phyloP scores from a whole-genome alignment of 805 yeast genomes.

The Starmerella roubikii region DNA sequence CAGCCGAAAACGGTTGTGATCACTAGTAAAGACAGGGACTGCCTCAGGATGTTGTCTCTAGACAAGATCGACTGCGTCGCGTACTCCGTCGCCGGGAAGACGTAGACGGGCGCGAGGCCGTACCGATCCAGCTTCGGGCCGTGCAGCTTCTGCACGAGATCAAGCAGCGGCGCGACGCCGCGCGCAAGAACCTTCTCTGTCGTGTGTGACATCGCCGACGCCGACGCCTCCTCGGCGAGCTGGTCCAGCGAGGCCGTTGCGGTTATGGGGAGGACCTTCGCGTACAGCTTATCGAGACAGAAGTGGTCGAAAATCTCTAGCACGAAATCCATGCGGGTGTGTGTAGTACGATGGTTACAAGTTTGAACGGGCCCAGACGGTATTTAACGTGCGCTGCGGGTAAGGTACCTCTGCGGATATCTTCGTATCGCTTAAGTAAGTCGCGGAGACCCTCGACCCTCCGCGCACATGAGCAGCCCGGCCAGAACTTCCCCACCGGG shows the following conservation, averaged over 20 bases:
- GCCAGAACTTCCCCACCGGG: too few species aligned
- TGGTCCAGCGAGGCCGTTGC: constrained; percentile 6
- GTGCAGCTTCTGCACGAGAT: constrained; percentile 3
- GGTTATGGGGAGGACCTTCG: constrained; percentile 43
- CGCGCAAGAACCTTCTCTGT: constrained; percentile 6
- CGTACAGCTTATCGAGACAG: constrained; percentile 60
- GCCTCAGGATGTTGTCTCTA: constrained; percentile 63
- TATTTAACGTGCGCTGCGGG: too few species aligned
- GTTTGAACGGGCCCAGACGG: too few species aligned
- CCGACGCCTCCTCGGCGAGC: constrained; percentile 7
- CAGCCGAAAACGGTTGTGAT: constrained; percentile 76
- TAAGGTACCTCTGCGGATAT: not conserved
- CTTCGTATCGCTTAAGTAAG: constrained; percentile 8
- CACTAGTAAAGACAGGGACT: constrained; percentile 48
- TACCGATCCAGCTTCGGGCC: constrained; percentile 15
- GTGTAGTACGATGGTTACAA: too few species aligned
- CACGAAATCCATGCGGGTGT: constrained; percentile 96
- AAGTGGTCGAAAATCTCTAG: constrained; percentile 67
- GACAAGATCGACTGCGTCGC: constrained; percentile 56
- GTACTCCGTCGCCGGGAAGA: constrained; percentile 42
- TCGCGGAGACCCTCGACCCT: too few species aligned
- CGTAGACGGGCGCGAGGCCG: constrained; percentile 33
- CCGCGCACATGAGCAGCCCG: too few species aligned
- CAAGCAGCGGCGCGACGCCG: constrained; percentile 4
- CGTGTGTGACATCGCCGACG: constrained; percentile 6